Conservation (phyloP, 306 rosid species). For the Cucurbita moschata region DNA sequence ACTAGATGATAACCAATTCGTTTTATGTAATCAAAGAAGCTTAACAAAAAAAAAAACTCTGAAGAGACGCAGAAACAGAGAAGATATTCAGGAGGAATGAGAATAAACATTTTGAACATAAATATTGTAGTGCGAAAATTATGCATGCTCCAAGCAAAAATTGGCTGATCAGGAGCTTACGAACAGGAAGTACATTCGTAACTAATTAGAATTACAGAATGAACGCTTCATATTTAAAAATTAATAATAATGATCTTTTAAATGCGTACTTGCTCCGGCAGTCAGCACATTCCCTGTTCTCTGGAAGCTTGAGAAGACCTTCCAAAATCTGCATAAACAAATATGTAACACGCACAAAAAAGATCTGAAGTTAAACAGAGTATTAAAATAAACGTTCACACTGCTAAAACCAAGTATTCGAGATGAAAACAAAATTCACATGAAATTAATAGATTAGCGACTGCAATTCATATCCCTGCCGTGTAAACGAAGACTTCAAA, state of each 20-base stretch:
- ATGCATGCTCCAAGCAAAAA: not conserved
- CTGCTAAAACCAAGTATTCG: not conserved
- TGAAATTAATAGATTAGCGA: not conserved
- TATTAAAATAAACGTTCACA: not conserved
- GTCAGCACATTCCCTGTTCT: constrained; percentile 81
- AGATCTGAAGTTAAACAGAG: not conserved
- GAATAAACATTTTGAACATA: not conserved
- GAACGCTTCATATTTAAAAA: not conserved
- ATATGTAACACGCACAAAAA: not conserved
- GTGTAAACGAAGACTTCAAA: not conserved
- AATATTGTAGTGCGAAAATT: not conserved
- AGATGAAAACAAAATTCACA: not conserved
- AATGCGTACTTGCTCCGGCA: constrained; percentile 56
- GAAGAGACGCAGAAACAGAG: not conserved
- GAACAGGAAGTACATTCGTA: not conserved
- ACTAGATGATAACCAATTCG: not conserved
- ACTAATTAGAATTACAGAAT: not conserved
- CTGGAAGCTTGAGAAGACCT: constrained; percentile 67
- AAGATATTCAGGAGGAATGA: not conserved
- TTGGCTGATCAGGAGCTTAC: not conserved
- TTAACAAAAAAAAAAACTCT: not conserved
- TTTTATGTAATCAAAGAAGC: not conserved
- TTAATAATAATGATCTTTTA: not conserved
- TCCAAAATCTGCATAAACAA: constrained; percentile 54
- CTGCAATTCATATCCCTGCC: not conserved